Conservation (phyloP, 352 stramenopile genomes). For the Pythium angustatum region DNA sequence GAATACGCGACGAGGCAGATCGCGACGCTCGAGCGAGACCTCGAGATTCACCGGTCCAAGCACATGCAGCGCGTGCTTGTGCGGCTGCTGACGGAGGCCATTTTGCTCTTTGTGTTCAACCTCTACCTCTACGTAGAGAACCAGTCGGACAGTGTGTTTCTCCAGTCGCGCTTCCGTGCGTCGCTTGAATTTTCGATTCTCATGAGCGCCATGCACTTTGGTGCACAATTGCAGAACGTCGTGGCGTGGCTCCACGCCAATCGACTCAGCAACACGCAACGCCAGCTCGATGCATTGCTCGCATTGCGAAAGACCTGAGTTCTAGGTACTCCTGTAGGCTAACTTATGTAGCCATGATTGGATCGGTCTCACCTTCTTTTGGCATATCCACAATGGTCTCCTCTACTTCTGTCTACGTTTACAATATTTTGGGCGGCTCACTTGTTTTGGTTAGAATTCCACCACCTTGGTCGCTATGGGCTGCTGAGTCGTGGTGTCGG, state of each 20-base stretch:
- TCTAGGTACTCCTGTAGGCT: no score
- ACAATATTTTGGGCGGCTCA: no score
- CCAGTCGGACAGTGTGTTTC: conserved; percentile 19
- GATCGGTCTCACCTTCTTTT: no score
- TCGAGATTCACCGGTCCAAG: conserved; percentile 25
- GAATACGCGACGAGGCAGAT: conserved; percentile 10
- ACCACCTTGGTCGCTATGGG: no score
- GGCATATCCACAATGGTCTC: no score
- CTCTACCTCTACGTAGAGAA: conserved; percentile 30
- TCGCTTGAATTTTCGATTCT: conserved; percentile 32
- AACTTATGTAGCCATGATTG: no score
- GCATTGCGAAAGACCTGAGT: neutral
- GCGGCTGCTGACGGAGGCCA: conserved; percentile 24
- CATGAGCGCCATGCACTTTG: conserved; percentile 29
- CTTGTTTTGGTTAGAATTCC: no score
- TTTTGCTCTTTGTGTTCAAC: conserved; percentile 28
- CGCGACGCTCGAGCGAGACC: conserved; percentile 13
- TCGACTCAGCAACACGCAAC: conserved; percentile 17
- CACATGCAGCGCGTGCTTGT: conserved; percentile 31
- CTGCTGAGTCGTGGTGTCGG: no score
- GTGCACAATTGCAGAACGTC: conserved; percentile 24
- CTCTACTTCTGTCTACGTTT: no score
- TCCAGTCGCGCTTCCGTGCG: conserved; percentile 20
- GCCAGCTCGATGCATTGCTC: conserved; percentile 10
- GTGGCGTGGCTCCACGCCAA: conserved; percentile 26